Base-by-base conservation (phyloP, 2,329 filamentous ascomycete genomes). In the Alternaria arborescens region DNA sequence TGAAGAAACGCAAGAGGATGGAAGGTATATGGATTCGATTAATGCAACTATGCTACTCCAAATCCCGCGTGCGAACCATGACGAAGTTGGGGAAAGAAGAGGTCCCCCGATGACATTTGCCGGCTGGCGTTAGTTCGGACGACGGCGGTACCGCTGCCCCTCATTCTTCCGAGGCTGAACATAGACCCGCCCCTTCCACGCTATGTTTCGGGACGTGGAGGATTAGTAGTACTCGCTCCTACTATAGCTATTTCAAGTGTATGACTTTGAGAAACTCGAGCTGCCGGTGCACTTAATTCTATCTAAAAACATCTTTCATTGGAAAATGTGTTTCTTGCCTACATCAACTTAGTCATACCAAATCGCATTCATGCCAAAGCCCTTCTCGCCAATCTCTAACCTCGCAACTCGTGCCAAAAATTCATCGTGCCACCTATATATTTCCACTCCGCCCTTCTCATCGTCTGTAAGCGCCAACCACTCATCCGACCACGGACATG, bases 291-390 rank as follows among this genome's bases (percentile, higher is more conserved):
- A 34, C 5, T 43, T 28, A 5, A 20, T 55, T 36, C 30, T 36
- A 36, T 6, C 18, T 8, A 24, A 10, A 14, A 8, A 1, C n/a
- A 4, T 34, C 18, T 7, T n/a, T 8, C 1, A 36, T 8, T 22
- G 18, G 14, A 14, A 36, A 24, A 20, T 18, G 12, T 34, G 18
- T 20, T 42, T 11, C 20, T 24, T 14, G 40, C 40, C 18, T 52
- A 6, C n/a, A 48, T 34, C 6, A 71, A 63, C 10, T 73, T 71
- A 92, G 79, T 96, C 91, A 78, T 95, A 95, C 93, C 93, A 97
- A 65, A 96, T 93, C n/a, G 92, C 92, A 80, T 97, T 97, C 93
- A 97, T 97, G 2, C 92, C 92, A 77, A 97, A 97, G 1, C 93
- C 93, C n/a, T 91, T 91, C 81, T 96, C 93, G 6, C 89, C 88